Evolutionary conservation across 2,329 filamentous ascomycete genomes (phyloP).

Genomic region (Calonectria fujianensis): DNA sequence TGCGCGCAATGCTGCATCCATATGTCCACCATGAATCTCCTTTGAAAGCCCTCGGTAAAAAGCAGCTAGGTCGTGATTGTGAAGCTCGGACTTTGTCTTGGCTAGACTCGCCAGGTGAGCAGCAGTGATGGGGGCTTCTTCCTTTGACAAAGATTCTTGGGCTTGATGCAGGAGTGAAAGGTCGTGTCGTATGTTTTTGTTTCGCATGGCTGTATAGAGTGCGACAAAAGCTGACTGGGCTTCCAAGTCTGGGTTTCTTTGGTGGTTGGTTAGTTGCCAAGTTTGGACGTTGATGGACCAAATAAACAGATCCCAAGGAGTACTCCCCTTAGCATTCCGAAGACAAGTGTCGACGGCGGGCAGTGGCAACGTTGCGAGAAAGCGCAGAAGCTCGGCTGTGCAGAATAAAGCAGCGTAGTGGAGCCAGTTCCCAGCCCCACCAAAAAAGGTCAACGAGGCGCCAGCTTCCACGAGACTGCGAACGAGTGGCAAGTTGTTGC

Average conservation of each 20-base stretch:
- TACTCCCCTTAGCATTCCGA: rapidly evolving
- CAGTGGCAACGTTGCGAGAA: background rate
- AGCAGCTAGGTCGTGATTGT: background rate
- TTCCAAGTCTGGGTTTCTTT: background rate
- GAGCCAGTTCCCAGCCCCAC: background rate
- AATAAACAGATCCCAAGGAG: background rate
- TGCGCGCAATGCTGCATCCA: too few species aligned
- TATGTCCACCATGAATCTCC: background rate
- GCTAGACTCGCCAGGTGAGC: background rate
- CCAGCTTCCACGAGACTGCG: background rate
- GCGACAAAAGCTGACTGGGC: background rate
- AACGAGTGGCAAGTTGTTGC: background rate
- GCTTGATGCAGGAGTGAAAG: background rate
- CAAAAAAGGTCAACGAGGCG: background rate
- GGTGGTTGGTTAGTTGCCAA: background rate
- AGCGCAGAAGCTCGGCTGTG: background rate
- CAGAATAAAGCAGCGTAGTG: background rate
- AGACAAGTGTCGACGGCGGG: background rate
- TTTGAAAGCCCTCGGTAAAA: background rate
- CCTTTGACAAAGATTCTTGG: background rate
- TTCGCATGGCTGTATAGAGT: background rate
- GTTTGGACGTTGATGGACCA: background rate
- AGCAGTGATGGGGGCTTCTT: background rate
- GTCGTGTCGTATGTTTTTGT: constrained; percentile 3
- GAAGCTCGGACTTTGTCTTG: background rate